Evolutionary conservation across 139 green algal species (phyloP).

Genomic region (Parachlorella kessleri): DNA sequence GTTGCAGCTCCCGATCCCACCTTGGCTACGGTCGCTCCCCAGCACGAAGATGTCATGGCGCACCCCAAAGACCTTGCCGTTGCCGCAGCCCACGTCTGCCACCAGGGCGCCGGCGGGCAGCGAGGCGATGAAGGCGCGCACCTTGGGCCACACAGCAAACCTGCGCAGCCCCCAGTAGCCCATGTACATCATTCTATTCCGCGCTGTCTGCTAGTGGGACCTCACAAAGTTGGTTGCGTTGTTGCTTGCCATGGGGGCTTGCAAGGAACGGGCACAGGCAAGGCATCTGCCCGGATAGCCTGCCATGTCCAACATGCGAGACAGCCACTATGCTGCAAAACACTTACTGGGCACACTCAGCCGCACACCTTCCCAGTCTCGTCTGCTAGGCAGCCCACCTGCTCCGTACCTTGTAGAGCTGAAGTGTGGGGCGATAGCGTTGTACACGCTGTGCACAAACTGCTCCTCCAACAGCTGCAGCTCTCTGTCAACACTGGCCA

Average conservation of each 20-base stretch:
- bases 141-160: slow-evolving; percentile 91
- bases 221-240: too few species aligned
- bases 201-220: too few species aligned
- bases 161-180: too few species aligned
- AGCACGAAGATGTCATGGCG: slow-evolving; percentile 73
- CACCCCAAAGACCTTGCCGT: slow-evolving; percentile 97
- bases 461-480: slow-evolving; percentile 53
- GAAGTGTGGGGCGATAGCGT: slow-evolving; percentile 97
- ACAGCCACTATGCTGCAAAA: too few species aligned
- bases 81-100: slow-evolving; percentile 95
- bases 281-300: too few species aligned
- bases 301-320: too few species aligned
- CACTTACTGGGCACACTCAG: too few species aligned
- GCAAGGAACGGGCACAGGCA: too few species aligned
- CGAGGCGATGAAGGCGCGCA: slow-evolving; percentile 82
- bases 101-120: slow-evolving; percentile 72
- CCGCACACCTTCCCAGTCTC: too few species aligned
- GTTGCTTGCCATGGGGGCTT: too few species aligned
- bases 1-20: slow-evolving; percentile 30
- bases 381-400: too few species aligned
- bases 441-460: slow-evolving; percentile 91
- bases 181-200: too few species aligned
- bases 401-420: slow-evolving; percentile 87
- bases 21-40: slow-evolving; percentile 74
- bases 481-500: slow-evolving; percentile 2